Evolutionary conservation across 2,329 filamentous ascomycete genomes (phyloP).

Genomic region (Claviceps sorghi): DNA sequence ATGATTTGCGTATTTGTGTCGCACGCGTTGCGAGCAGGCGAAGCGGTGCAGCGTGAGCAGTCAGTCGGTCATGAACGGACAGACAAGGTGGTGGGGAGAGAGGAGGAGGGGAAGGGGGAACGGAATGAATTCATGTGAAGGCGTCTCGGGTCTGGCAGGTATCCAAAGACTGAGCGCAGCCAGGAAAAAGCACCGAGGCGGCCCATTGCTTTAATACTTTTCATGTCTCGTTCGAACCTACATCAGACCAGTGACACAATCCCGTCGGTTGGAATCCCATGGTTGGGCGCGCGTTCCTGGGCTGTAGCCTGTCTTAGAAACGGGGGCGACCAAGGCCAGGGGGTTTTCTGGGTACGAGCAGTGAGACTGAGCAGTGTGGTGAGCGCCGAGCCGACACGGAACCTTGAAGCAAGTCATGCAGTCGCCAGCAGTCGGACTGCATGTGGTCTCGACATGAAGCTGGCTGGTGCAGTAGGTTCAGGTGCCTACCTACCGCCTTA

Average conservation of each 20-base stretch:
- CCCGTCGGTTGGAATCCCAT: background rate
- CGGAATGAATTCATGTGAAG: background rate
- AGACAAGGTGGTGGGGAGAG: background rate
- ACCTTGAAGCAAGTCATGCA: background rate
- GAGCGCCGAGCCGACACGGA: background rate
- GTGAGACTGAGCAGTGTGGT: background rate
- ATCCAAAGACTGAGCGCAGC: background rate
- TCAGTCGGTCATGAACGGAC: background rate
- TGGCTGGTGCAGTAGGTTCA: background rate
- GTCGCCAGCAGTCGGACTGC: background rate
- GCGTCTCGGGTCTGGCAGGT: background rate
- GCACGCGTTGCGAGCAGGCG: background rate
- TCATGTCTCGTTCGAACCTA: background rate
- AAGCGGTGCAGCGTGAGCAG: constrained; percentile 2
- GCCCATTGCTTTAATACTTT: background rate
- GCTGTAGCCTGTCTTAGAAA: background rate
- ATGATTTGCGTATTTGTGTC: background rate
- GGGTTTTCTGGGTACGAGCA: background rate
- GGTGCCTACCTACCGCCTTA: no score
- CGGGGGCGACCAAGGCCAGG: background rate
- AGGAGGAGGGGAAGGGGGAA: background rate
- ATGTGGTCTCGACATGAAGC: background rate
- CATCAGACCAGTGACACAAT: background rate
- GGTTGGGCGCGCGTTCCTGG: background rate
- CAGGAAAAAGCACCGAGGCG: background rate